Evolutionary conservation across 2,329 filamentous ascomycete species (phyloP).

Genomic region (Ophiocordyceps robertsii): DNA sequence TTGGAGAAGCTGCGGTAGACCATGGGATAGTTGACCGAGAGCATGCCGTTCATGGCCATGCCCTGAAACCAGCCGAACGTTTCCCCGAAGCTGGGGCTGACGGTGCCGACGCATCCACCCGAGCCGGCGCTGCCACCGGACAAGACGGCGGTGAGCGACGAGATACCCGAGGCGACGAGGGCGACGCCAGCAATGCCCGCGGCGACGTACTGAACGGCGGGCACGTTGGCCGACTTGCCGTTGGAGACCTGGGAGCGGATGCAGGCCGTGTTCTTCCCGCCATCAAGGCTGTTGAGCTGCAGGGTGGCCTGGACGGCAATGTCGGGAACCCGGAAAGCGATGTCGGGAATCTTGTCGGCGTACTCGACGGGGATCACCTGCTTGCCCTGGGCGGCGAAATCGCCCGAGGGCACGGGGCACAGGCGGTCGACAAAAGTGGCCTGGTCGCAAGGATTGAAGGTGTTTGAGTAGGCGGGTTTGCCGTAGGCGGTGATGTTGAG

Average conservation of each 20-base stretch:
- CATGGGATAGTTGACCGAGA: constrained; percentile 75
- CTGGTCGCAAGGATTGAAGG: constrained; percentile 69
- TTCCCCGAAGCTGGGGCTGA: constrained; percentile 75
- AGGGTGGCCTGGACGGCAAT: constrained; percentile 77
- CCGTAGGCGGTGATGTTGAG: constrained; percentile 78
- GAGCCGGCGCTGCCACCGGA: constrained; percentile 32
- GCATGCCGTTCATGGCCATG: constrained; percentile 92
- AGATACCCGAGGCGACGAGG: constrained; percentile 57
- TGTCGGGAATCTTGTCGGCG: constrained; percentile 64
- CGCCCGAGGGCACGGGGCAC: constrained; percentile 71
- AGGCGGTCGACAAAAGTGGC: constrained; percentile 56
- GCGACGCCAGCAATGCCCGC: constrained; percentile 79
- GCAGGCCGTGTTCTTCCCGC: constrained; percentile 58
- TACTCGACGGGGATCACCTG: constrained; percentile 61
- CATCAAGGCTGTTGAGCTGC: constrained; percentile 51
- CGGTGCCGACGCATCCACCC: constrained; percentile 43
- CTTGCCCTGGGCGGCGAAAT: constrained; percentile 58
- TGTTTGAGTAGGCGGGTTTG: constrained; percentile 60
- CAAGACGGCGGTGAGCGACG: constrained; percentile 50
- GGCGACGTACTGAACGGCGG: constrained; percentile 71
- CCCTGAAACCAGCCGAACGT: constrained; percentile 85
- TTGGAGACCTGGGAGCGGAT: constrained; percentile 73
- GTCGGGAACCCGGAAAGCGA: constrained; percentile 85
- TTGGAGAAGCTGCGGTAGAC: constrained; percentile 82
- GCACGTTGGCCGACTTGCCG: constrained; percentile 65